A percentile compares a stretch with the other conserved stretches of the same genome.
These are phyloP conservation scores for Seiridium cupressi DNA, from an alignment of 2,329 filamentous ascomycete genomes.

Conservation along the genomic window DNA sequence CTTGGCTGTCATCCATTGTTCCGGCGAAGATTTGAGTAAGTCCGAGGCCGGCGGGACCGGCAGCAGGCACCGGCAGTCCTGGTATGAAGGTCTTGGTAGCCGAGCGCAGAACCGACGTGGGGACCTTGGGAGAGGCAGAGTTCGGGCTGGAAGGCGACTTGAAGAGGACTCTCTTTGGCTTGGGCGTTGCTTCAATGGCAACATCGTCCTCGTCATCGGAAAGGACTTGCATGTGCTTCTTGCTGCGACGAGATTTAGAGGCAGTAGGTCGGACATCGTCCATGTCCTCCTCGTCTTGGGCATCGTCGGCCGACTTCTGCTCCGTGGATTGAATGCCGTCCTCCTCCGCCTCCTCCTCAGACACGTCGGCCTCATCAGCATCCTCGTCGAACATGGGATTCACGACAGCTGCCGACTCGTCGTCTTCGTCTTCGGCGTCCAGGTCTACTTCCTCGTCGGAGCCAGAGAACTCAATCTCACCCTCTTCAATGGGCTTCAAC, in stretches of 20 bases:
- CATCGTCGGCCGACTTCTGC: conserved; percentile 9
- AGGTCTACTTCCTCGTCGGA: conserved; percentile 38
- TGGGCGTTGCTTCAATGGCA: conserved; percentile 45
- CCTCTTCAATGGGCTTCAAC: conserved; percentile 38
- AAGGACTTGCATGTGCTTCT: conserved; percentile 52
- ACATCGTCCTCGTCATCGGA: conserved; percentile 58
- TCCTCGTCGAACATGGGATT: conserved; percentile 34
- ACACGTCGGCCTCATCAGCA: conserved; percentile 34
- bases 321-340: conserved; percentile 17
- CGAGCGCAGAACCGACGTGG: conserved; percentile 65
- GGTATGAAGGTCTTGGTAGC: conserved; percentile 70
- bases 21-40: conserved; percentile 89
- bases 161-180: conserved; percentile 37
- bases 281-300: conserved; percentile 38
- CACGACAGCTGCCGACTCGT: conserved; percentile 21
- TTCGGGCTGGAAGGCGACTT: conserved; percentile 42
- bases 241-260: conserved; percentile 40
- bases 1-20: conserved; percentile 72
- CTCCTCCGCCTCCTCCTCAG: conserved; percentile 37
- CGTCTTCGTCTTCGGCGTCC: conserved; percentile 36
- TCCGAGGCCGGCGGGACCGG: conserved; percentile 63
- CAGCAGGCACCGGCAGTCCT: conserved; percentile 55
- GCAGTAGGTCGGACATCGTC: conserved; percentile 37
- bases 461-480: conserved; percentile 30
- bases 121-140: conserved; percentile 50